Evolutionary conservation across 2,329 filamentous ascomycete genomes (phyloP).

Genomic region (Ceratocystis eucalypticola): DNA sequence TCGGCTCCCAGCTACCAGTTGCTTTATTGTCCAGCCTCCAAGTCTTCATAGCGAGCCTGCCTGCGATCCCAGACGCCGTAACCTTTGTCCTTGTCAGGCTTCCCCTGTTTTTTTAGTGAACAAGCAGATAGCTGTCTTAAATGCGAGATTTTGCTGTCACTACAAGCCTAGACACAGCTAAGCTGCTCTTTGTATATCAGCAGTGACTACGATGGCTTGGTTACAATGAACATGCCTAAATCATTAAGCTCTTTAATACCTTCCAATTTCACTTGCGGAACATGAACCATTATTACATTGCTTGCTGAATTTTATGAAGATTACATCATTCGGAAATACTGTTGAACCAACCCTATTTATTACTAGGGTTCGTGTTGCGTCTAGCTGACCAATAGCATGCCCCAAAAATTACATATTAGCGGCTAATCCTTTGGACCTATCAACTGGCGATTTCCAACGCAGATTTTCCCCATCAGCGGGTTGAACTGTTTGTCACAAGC

Average conservation of each 20-base stretch:
- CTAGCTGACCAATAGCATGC: background rate
- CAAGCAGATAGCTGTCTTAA: background rate
- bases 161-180: background rate
- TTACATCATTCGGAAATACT: too few species aligned
- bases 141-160: constrained; percentile 2
- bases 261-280: background rate
- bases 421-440: background rate
- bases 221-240: background rate
- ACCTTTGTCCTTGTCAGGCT: background rate
- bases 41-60: background rate
- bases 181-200: background rate
- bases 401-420: background rate
- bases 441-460: background rate
- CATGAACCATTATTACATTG: background rate
- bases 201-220: background rate
- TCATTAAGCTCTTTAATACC: background rate
- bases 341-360: background rate
- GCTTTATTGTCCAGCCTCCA: constrained; percentile 9
- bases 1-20: constrained; percentile 14
- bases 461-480: constrained; percentile 15
- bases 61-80: constrained; percentile 17
- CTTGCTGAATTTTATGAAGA: too few species aligned
- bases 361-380: background rate
- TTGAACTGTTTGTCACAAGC: background rate
- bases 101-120: background rate